Evolutionary conservation across 2,329 filamentous ascomycete species (phyloP).

Genomic region (Didymosphaeria variabile): DNA sequence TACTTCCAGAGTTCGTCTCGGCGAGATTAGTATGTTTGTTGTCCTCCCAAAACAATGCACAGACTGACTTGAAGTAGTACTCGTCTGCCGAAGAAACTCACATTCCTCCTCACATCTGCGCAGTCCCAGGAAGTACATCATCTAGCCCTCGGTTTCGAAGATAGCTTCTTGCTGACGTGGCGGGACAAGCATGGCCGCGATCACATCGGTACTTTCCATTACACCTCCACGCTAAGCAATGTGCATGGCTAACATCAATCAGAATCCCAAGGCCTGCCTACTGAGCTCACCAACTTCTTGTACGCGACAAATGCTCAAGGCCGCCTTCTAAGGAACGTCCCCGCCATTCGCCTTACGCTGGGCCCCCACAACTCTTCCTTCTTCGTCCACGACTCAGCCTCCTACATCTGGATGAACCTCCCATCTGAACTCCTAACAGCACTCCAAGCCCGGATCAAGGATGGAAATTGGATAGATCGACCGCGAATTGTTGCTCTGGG

Average conservation of each 20-base stretch:
- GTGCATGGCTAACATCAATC: background rate
- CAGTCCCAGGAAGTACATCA: conserved; percentile 39
- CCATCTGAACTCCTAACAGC: conserved; percentile 34
- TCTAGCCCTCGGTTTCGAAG: conserved; percentile 42
- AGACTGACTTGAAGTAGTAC: conserved; percentile 27
- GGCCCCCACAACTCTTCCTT: conserved; percentile 47
- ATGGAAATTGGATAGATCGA: conserved; percentile 40
- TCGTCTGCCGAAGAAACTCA: conserved; percentile 40
- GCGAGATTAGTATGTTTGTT: conserved; percentile 35
- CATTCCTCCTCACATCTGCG: conserved; percentile 32
- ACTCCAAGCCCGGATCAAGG: conserved; percentile 37
- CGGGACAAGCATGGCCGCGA: conserved; percentile 35
- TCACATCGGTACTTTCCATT: conserved; percentile 28
- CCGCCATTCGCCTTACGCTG: conserved; percentile 38
- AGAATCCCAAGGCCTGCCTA: conserved; percentile 35
- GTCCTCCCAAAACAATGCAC: background rate
- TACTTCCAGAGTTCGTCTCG: conserved; percentile 44
- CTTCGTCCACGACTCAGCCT: conserved; percentile 37
- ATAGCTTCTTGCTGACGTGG: conserved; percentile 48
- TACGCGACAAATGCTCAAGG: conserved; percentile 26
- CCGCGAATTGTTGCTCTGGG: conserved; percentile 46
- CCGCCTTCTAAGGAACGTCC: conserved; percentile 30
- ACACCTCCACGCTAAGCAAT: background rate
- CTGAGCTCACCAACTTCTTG: conserved; percentile 38
- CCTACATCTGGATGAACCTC: conserved; percentile 46